Base-by-base conservation (phyloP, 1,284 basidiomycete genomes). In the Gymnopus androsaceus region DNA sequence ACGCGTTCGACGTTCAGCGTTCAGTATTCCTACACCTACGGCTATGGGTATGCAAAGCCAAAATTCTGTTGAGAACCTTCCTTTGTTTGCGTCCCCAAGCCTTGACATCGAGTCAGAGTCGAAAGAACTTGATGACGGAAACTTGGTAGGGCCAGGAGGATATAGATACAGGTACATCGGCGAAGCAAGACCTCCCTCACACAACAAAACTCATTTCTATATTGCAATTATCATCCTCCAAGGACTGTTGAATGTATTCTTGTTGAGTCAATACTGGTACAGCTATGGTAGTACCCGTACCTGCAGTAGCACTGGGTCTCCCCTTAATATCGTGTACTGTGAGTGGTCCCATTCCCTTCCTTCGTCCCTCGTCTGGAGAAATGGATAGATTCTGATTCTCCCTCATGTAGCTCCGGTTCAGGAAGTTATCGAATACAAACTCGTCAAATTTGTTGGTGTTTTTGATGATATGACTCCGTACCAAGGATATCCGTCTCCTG, bases 401-500 rank as follows among this genome's bases (percentile, higher is more conserved):
- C 17, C 40, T 7, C 19, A 7, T 7, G 11, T 55, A 64, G 63
- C 61, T 7, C 66, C 66, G 14, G 64, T 59, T 4, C 44, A 61
- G 46, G 48, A 54, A 21, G 57, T 51, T 14, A 38, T 67, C 15
- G 51, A 58, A 38, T 63, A 64, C 37, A 42, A 58, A 63, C 38
- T 46, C 25, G 55, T 59, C 17, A 59, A 46, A 50, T 51, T 57
- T 7, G 63, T 64, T 47, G 23, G 44, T 27, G 61, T 51, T 51
- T 62, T 61, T 4, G 42, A 59, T 27, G 59, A 62, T 33, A 38
- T 45, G 36, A 60, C 59, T 17, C 50, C 61, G 42, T 68, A 65
- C 49, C 61, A 67, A 45, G 58, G 58, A 31, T 46, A 46, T 14
- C 61, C 65, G 2, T 68, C 67, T 9, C 58, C 58, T 9, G 56